Conservation (phyloP, 345 rosid genomes). For the Alliaria petiolata region DNA sequence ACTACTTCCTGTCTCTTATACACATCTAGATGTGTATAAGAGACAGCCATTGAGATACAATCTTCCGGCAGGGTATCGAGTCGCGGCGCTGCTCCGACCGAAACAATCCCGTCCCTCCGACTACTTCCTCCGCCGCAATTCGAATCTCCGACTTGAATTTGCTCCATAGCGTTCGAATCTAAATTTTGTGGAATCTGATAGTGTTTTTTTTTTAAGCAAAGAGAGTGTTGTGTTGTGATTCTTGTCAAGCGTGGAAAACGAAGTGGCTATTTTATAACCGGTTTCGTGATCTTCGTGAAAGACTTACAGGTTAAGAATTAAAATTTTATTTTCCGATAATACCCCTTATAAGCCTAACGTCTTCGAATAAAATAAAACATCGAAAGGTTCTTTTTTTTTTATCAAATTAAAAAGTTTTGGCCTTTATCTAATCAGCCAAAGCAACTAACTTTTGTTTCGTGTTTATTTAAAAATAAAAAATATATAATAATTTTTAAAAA, state of each 20-base stretch:
- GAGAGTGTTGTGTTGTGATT: background rate
- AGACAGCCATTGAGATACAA: slow-evolving; percentile 45
- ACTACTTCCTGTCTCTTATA: too few relatives aligned
- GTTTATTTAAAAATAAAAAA: too few relatives aligned
- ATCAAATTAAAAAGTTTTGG: background rate
- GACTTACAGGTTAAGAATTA: slow-evolving; percentile 28
- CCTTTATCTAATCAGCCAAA: slow-evolving; percentile 29
- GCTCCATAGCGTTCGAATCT: slow-evolving; percentile 19
- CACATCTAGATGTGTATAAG: too few relatives aligned
- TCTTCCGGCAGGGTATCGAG: slow-evolving; percentile 42
- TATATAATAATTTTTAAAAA: too few relatives aligned
- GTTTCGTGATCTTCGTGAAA: slow-evolving; percentile 3
- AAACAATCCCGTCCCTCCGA: background rate
- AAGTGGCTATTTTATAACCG: slow-evolving; percentile 1
- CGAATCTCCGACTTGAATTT: slow-evolving; percentile 1
- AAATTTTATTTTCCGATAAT: background rate
- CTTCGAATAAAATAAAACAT: background rate
- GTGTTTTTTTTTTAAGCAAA: background rate
- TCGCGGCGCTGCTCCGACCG: background rate
- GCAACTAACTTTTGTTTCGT: background rate
- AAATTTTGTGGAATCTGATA: background rate
- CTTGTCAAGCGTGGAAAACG: background rate
- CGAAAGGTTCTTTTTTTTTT: background rate
- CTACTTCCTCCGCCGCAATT: background rate
- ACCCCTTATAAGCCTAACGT: slow-evolving; percentile 16